These are phyloP conservation scores for Jaltomata sinuosa DNA, from an alignment of 257 asterid genomes.

Conservation along the genomic window DNA sequence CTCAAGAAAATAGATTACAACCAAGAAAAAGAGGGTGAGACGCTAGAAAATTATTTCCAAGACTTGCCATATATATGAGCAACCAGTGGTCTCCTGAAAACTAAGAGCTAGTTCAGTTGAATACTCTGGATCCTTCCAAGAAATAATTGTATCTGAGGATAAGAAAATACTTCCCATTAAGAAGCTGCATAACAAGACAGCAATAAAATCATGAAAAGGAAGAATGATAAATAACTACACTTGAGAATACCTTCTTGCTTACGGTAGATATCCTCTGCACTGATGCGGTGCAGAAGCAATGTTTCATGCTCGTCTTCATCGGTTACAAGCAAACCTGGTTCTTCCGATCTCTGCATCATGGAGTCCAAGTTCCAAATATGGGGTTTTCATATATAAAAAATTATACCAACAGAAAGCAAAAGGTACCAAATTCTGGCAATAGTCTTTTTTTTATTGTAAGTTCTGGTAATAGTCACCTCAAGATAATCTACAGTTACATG, in stretches of 20 bases:
- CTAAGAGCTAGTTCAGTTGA: constrained; percentile 96
- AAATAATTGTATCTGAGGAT: constrained; percentile 78
- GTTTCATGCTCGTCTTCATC: constrained; percentile 88
- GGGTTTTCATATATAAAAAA: not conserved
- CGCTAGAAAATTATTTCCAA: not conserved
- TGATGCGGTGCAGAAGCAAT: constrained; percentile 65
- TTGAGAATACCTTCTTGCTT: constrained; percentile 84
- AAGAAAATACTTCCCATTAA: not conserved
- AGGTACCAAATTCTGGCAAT: not conserved
- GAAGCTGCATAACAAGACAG: not conserved
- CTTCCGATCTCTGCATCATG: constrained; percentile 69
- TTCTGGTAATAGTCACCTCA: constrained; percentile 41
- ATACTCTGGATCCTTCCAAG: constrained; percentile 94
- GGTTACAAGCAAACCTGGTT: constrained; percentile 61
- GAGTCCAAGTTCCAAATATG: not conserved
- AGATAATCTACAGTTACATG: constrained; percentile 80
- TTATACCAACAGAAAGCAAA: not conserved
- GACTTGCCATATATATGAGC: constrained; percentile 93
- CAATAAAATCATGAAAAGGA: not conserved
- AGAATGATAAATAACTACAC: not conserved
- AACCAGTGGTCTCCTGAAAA: constrained; percentile 96
- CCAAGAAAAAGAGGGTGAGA: not conserved
- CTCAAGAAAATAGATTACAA: not conserved
- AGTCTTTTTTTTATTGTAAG: not conserved
- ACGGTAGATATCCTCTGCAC: constrained; percentile 85